Evolutionary conservation across 192 early-diverging fungal genomes (phyloP), one percentile per base, ranked within the genome.

Genomic region (Geranomyces michiganensis): DNA sequence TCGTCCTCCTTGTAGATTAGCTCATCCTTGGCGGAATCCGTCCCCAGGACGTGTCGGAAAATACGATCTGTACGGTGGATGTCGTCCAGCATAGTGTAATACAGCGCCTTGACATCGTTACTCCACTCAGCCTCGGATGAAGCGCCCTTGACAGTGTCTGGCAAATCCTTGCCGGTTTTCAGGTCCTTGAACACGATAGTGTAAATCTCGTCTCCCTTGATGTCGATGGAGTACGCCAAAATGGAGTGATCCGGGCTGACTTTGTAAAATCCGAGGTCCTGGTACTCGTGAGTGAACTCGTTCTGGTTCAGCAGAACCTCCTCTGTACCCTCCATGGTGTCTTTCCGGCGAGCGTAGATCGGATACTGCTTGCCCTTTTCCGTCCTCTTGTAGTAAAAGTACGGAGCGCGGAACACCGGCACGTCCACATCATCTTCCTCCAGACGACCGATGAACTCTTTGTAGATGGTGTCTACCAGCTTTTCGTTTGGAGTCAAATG

Each of bases 321-420:
- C 58, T 82, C 78, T 27, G 73, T 33, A 21, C 29, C 33, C 15
- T 71, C 78, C 49, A 80, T 70, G 67, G 60, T 46, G 4, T 31
- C 48, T 44, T 65, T 74, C 30, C 64, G 61, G 29, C 83, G 68
- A 51, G 76, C 79, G 62, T 78, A 76, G 47, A 85, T 77, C 26
- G 76, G 67, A 59, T 85, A 85, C 48, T 85, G 72, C 64, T 79
- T 62, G 1, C 83, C 83, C 73, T 85, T 83, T 21, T 70, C 74
- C 9, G 81, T 81, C 3, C 75, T 32, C 44, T 75, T 79, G 77
- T 85, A 85, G 65, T 83, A 84, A 53, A 58, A 81, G 64, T 72
- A 85, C 0, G 76, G 72, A 7, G 12, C 65, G 15, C 48, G 46
- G 68, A 70, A 78, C 65, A 70, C 67, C 6, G 82, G 82, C 15